Evolutionary conservation across 1,284 basidiomycete species (phyloP).

Genomic region (Ceratobasidium sp.): DNA sequence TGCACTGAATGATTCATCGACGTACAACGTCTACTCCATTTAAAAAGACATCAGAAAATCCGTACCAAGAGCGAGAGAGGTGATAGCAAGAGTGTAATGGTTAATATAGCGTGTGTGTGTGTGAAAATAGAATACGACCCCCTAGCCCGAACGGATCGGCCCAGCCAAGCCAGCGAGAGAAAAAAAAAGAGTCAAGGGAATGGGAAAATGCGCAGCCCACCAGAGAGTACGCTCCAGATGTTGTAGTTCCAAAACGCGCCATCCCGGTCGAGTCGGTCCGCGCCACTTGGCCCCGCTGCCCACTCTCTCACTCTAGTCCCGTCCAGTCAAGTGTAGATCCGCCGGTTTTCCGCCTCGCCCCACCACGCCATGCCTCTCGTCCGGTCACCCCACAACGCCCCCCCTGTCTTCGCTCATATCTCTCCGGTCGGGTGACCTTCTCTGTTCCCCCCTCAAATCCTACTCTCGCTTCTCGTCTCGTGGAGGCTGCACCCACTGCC

Average conservation of each 20-base stretch:
- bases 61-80: neutral
- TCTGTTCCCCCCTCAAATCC: neutral
- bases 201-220: too few relatives aligned
- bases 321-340: too few relatives aligned
- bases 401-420: neutral
- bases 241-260: neutral
- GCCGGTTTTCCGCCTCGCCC: neutral
- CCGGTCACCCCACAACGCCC: neutral
- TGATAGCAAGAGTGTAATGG: neutral
- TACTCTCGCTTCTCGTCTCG: constrained; percentile 33
- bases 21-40: neutral
- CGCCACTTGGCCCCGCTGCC: neutral
- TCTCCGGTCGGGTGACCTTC: neutral
- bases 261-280: neutral
- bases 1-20: neutral
- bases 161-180: too few relatives aligned
- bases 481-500: constrained; percentile 19
- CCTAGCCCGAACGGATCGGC: neutral
- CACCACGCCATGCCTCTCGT: neutral
- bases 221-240: neutral
- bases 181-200: too few relatives aligned
- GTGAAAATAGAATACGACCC: neutral
- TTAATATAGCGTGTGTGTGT: neutral
- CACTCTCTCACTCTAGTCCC: too few relatives aligned
- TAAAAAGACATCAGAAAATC: neutral